These are phyloP conservation scores for Teunomyces kruisii DNA, from an alignment of 805 yeast species.

Conservation along the genomic window DNA sequence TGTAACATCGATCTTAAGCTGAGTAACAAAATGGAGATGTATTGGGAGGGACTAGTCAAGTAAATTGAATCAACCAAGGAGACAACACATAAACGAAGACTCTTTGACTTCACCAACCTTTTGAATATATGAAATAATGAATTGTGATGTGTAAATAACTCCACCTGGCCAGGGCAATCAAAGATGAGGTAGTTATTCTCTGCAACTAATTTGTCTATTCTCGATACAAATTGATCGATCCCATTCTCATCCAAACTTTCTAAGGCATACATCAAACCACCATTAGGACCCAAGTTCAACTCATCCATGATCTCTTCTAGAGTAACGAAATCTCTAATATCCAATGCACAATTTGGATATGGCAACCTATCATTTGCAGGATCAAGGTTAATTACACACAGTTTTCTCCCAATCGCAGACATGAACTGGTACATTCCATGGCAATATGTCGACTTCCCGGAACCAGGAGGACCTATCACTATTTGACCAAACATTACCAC, in stretches of 20 bases:
- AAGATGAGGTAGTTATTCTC: conserved; percentile 65
- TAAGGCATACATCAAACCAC: conserved; percentile 81
- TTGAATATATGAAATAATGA: conserved; percentile 70
- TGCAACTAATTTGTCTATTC: conserved; percentile 54
- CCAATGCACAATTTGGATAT: conserved; percentile 68
- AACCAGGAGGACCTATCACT: conserved; percentile 97
- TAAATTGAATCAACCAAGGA: conserved; percentile 82
- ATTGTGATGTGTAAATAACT: conserved; percentile 85
- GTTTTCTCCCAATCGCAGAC: conserved; percentile 89
- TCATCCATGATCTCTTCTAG: conserved; percentile 78
- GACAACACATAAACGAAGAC: conserved; percentile 78
- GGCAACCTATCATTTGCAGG: conserved; percentile 80
- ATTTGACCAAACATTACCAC: conserved; percentile 79
- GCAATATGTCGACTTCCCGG: conserved; percentile 95
- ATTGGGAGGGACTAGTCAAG: conserved; percentile 84
- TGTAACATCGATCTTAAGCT: conserved; percentile 91
- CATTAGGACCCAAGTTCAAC: conserved; percentile 78
- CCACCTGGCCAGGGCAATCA: conserved; percentile 97
- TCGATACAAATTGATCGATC: conserved; percentile 53
- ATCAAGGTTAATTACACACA: conserved; percentile 83
- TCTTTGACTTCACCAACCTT: conserved; percentile 52
- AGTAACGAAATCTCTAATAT: conserved; percentile 73
- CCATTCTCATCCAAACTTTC: conserved; percentile 54
- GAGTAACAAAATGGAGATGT: conserved; percentile 74
- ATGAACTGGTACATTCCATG: conserved; percentile 89